A percentile compares a stretch with the other conserved stretches of the same genome.
Conservation (phyloP, 1,284 basidiomycete species). For the Apiotrichum siamense region DNA sequence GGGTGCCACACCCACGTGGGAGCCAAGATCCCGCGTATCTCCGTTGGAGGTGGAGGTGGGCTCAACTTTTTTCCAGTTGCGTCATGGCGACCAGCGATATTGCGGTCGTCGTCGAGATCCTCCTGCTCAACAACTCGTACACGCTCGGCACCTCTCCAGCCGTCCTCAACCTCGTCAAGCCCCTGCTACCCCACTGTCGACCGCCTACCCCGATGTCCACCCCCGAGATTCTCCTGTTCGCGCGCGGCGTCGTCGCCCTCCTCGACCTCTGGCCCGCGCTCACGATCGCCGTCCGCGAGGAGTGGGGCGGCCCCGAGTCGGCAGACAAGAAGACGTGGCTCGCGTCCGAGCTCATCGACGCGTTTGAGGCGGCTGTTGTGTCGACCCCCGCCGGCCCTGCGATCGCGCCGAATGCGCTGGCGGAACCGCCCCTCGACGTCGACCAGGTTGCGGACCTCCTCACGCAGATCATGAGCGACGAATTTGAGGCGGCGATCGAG, state of each 20-base stretch:
- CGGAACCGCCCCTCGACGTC: slow-evolving; percentile 57
- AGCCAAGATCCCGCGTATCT: not conserved
- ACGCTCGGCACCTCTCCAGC: too few species aligned
- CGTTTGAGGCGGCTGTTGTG: slow-evolving; percentile 56
- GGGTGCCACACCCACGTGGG: slow-evolving; percentile 4
- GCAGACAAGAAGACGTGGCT: slow-evolving; percentile 72
- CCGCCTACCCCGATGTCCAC: slow-evolving; percentile 2
- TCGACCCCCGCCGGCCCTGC: slow-evolving; percentile 9
- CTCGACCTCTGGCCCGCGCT: slow-evolving; percentile 75
- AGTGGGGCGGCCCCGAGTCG: slow-evolving; percentile 71
- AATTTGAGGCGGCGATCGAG: slow-evolving; percentile 73
- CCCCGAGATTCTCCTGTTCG: slow-evolving; percentile 56
- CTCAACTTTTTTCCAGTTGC: not conserved
- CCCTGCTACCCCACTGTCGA: not conserved
- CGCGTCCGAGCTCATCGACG: slow-evolving; percentile 71
- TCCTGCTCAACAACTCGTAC: not conserved
- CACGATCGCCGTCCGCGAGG: slow-evolving; percentile 70
- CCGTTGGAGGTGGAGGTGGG: slow-evolving; percentile 3
- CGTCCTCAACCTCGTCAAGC: not conserved
- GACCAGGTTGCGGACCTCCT: slow-evolving; percentile 71
- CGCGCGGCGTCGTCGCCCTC: slow-evolving; percentile 71
- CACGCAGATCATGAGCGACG: slow-evolving; percentile 66
- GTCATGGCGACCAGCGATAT: not conserved
- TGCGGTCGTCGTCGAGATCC: not conserved
- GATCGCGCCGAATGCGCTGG: slow-evolving; percentile 24